Percentiles rank a stretch among this genome's conserved stretches.
These are phyloP conservation scores for Ophiosphaerella korrae DNA, from an alignment of 2,329 filamentous ascomycete species.

Conservation along the genomic window DNA sequence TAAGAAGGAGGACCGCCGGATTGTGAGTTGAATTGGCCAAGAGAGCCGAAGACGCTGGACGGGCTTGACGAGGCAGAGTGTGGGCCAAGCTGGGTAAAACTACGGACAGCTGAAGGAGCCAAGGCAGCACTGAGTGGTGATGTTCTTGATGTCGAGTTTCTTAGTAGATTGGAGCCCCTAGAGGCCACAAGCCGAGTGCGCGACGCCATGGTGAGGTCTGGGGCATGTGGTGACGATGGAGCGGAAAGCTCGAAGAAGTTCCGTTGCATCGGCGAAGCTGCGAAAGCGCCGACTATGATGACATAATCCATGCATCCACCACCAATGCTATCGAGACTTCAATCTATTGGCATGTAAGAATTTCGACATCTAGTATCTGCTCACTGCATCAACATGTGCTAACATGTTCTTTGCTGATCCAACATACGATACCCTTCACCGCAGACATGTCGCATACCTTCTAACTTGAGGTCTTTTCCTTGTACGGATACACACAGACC, in stretches of 20 bases:
- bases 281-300: conserved; percentile 19
- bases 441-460: no score
- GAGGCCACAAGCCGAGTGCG: conserved; percentile 40
- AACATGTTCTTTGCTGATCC: no score
- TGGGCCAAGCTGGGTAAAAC: conserved; percentile 39
- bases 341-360: no score
- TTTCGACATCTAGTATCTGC: no score
- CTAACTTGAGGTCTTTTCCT: no score
- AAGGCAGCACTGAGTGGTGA: conserved; percentile 27
- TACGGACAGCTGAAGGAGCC: conserved; percentile 24
- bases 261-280: conserved; percentile 17
- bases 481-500: no score
- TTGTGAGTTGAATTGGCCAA: conserved; percentile 31
- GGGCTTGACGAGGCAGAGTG: conserved; percentile 29
- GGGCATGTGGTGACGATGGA: conserved; percentile 22
- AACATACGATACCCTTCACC: no score
- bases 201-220: conserved; percentile 39
- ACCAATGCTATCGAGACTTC: no score
- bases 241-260: conserved; percentile 29
- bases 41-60: conserved; percentile 35
- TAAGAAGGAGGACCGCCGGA: conserved; percentile 67
- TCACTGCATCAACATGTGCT: no score
- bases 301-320: conserved; percentile 17
- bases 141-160: conserved; percentile 24
- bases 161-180: conserved; percentile 34